Base-by-base conservation (phyloP, 352 stramenopile species). In the Pythium rhizo-oryzae region DNA sequence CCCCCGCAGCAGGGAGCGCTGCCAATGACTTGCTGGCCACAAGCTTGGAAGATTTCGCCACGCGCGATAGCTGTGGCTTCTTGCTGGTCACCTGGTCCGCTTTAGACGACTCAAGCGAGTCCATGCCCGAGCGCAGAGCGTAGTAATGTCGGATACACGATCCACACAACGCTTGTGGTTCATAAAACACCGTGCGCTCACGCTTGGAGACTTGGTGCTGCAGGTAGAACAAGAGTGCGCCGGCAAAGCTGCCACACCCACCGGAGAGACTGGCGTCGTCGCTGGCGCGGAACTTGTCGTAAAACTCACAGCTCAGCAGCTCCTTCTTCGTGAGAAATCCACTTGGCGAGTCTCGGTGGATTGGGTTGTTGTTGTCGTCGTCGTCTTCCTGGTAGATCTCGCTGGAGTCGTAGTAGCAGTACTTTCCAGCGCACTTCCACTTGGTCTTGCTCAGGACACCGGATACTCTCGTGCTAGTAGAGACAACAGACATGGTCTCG, bases 291-390 rank as follows among this genome's bases (percentile, higher is more conserved):
- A 79, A 88, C 41, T 77, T 67, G 28, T 90, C 75, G 65, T 77
- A 86, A 43, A 91, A 92, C 33, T 89, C 80, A 47, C 83, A 92
- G 66, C 80, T 89, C 33, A 85, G 71, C 25, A 90, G 9, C 33
- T 89, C 74, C 50, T 90, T 91, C 53, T 87, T 89, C n/a, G 77
- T 89, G 13, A 90, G 57, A 65, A 76, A 85, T 2, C 78, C 81
- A 2, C 79, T 78, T 23, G 82, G 74, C 43, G 44, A 51, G 8
- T 12, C 37, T 19, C 6, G 39, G 6, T 46, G 9, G 39, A 15
- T 13, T 4, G 39, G 39, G 39, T 46, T 16, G 39, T 8, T 56
- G 30, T 13, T 55, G 9, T 6, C 16, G 21, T 54, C 24, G 24
- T 43, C 37, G 13, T 37, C 50, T 15, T 41, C 77, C 44, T 41